Percentiles rank a stretch among this genome's conserved stretches.
phyloP scores from a whole-genome alignment of 352 stramenopile species.

The Discostella stelligera region DNA sequence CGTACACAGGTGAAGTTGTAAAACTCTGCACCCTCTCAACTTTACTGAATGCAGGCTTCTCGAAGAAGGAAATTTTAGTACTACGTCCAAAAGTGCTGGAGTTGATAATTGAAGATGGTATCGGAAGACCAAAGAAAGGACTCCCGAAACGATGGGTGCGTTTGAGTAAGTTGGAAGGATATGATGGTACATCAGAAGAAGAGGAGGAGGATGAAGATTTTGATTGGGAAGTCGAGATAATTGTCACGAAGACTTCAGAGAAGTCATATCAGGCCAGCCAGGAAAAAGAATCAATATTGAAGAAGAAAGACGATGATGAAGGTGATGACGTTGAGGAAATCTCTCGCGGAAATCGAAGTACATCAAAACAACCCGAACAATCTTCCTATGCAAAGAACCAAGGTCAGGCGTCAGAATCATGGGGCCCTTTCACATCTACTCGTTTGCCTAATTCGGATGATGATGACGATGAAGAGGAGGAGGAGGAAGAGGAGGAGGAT shows the following conservation, averaged over 20 bases:
- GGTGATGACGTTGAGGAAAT: background rate
- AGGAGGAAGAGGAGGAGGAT: background rate
- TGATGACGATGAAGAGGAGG: slow-evolving; percentile 1
- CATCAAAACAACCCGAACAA: background rate
- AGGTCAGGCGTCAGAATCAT: slow-evolving; percentile 18
- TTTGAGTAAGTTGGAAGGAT: slow-evolving; percentile 20
- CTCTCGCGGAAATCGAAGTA: slow-evolving; percentile 1
- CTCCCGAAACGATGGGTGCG: slow-evolving; percentile 64
- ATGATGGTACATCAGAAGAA: slow-evolving; percentile 12
- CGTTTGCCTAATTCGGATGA: slow-evolving; percentile 7
- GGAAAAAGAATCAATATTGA: background rate
- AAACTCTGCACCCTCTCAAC: slow-evolving; percentile 35
- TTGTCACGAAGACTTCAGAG: slow-evolving; percentile 3
- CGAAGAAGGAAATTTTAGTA: slow-evolving; percentile 42
- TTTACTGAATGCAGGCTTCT: slow-evolving; percentile 58
- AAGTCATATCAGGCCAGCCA: slow-evolving; percentile 2
- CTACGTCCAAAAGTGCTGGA: slow-evolving; percentile 59
- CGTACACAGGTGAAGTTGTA: slow-evolving; percentile 34
- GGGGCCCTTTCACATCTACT: slow-evolving; percentile 38
- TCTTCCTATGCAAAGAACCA: slow-evolving; percentile 1
- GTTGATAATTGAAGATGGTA: slow-evolving; percentile 64
- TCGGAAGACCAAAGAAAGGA: slow-evolving; percentile 49
- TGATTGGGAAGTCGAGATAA: slow-evolving; percentile 48
- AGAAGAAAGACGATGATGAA: background rate
- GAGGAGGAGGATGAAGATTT: slow-evolving; percentile 44